phyloP scores from a whole-genome alignment of 768 basidiomycete genomes.

The Leccinum imitatum region DNA sequence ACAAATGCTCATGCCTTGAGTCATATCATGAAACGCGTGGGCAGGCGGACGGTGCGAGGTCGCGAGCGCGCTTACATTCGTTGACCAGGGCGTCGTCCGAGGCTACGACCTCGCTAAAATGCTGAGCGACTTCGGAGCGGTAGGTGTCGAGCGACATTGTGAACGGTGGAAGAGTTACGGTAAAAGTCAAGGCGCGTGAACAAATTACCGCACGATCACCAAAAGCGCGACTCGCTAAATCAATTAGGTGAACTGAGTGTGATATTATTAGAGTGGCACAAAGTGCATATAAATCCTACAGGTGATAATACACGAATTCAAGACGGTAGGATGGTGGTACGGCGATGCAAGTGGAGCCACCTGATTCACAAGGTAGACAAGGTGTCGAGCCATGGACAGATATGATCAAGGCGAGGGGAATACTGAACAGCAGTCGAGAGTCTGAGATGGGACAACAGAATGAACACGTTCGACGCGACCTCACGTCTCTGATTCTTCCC shows the following conservation, averaged over 20 bases:
- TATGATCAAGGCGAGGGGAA: constrained; percentile 25
- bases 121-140: constrained; percentile 22
- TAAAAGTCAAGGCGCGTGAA: no score
- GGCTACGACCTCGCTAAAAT: constrained; percentile 30
- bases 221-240: constrained; percentile 14
- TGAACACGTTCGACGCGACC: constrained; percentile 4
- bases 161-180: no score
- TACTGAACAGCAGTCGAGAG: constrained; percentile 16
- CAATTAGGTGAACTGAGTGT: constrained; percentile 1
- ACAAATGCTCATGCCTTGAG: constrained; percentile 62
- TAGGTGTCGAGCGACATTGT: constrained; percentile 23
- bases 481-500: constrained; percentile 19
- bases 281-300: constrained; percentile 25
- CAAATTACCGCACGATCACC: not conserved
- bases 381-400: constrained; percentile 19
- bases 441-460: constrained; percentile 5
- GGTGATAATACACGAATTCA: constrained; percentile 30
- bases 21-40: constrained; percentile 13
- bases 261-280: constrained; percentile 23
- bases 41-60: not conserved
- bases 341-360: constrained; percentile 19
- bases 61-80: constrained; percentile 46
- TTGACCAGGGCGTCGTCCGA: constrained; percentile 45
- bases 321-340: constrained; percentile 24
- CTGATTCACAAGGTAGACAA: constrained; percentile 10